These are phyloP conservation scores for Hypoxylon sp. DNA, from an alignment of 2,329 filamentous ascomycete genomes.

Conservation along the genomic window DNA sequence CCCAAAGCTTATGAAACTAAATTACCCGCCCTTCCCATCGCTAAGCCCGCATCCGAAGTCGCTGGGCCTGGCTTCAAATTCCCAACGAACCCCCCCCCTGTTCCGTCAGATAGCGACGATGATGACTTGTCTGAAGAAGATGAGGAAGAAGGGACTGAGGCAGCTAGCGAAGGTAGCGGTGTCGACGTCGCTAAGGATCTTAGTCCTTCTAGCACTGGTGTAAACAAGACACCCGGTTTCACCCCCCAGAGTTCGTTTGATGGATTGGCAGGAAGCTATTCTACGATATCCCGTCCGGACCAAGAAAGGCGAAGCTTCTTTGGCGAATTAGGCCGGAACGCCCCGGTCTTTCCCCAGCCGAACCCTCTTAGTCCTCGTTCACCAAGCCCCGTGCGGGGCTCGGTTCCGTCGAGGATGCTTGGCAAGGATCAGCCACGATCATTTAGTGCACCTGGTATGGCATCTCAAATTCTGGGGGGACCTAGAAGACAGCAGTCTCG, in stretches of 20 bases:
- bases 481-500: constrained; percentile 58
- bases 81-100: constrained; percentile 51
- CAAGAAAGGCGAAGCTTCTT: constrained; percentile 65
- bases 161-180: constrained; percentile 69
- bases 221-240: constrained; percentile 64
- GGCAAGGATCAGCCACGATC: constrained; percentile 68
- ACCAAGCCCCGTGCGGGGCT: constrained; percentile 77
- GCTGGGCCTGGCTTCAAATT: constrained; percentile 52
- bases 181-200: constrained; percentile 76
- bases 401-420: constrained; percentile 66
- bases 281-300: constrained; percentile 62
- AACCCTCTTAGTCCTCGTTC: constrained; percentile 75
- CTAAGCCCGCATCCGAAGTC: constrained; percentile 43
- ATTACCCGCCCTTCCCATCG: constrained; percentile 47
- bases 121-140: constrained; percentile 61
- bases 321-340: constrained; percentile 66
- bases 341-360: constrained; percentile 69
- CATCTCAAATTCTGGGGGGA: constrained; percentile 66
- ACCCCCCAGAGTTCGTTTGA: constrained; percentile 73
- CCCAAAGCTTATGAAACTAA: constrained; percentile 53
- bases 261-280: constrained; percentile 62
- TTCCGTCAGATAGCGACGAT: constrained; percentile 57
- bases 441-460: constrained; percentile 72
- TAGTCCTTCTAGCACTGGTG: constrained; percentile 64
- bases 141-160: constrained; percentile 64